phyloP scores from a whole-genome alignment of 305 asterid genomes.

The Fraxinus paxiana region DNA sequence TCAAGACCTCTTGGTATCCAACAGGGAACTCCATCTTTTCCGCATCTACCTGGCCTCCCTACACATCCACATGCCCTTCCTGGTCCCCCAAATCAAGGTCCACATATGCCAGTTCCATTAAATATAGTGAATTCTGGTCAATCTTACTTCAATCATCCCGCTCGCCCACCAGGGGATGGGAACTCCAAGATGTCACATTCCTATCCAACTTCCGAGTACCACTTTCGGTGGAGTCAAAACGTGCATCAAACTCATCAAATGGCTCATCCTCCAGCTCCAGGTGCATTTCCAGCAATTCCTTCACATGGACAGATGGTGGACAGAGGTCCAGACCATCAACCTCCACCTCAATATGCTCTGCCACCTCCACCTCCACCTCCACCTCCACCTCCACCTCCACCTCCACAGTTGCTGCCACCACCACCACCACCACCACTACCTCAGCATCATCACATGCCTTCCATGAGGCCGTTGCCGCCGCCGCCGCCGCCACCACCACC shows the following conservation, averaged over 20 bases:
- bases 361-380: slow-evolving; percentile 24
- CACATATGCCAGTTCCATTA: slow-evolving; percentile 31
- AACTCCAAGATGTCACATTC: slow-evolving; percentile 35
- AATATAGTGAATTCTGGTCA: slow-evolving; percentile 37
- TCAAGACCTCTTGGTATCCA: slow-evolving; percentile 35
- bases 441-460: slow-evolving; percentile 28
- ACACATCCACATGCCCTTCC: slow-evolving; percentile 34
- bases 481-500: slow-evolving; percentile 42
- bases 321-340: slow-evolving; percentile 39
- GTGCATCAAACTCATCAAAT: slow-evolving; percentile 36
- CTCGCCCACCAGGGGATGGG: slow-evolving; percentile 37
- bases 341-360: slow-evolving; percentile 34
- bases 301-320: slow-evolving; percentile 38
- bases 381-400: slow-evolving; percentile 14
- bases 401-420: not conserved
- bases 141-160: slow-evolving; percentile 40
- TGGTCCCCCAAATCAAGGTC: slow-evolving; percentile 35
- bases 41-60: slow-evolving; percentile 29
- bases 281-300: slow-evolving; percentile 39
- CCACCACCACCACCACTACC: slow-evolving; percentile 21
- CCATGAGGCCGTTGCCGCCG: slow-evolving; percentile 29
- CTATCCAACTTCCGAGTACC: slow-evolving; percentile 38
- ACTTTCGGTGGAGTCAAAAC: slow-evolving; percentile 49
- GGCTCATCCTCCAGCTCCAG: slow-evolving; percentile 31
- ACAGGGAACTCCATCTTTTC: slow-evolving; percentile 39